These are phyloP conservation scores for Rhizoclosmatium globosum DNA, from an alignment of 192 early-diverging fungal species.

Conservation along the genomic window DNA sequence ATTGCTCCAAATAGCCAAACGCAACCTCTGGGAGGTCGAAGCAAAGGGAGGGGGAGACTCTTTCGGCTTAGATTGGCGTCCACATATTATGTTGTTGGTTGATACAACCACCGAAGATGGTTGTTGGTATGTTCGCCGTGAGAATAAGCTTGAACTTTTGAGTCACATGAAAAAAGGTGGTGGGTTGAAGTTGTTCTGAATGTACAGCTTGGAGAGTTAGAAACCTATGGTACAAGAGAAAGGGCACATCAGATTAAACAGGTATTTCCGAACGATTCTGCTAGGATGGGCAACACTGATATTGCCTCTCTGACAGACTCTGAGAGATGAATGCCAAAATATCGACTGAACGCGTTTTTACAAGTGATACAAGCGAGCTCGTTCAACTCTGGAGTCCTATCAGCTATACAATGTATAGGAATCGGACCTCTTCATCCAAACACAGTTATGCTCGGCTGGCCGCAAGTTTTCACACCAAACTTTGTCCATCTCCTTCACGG, in stretches of 20 bases:
- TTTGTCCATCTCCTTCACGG: conserved; percentile 23
- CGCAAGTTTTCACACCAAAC: neutral
- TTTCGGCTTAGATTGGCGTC: conserved; percentile 29
- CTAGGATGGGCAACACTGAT: no score
- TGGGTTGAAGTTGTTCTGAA: conserved; percentile 4
- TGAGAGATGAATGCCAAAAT: conserved; percentile 3
- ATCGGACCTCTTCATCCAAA: conserved; percentile 37
- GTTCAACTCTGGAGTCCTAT: conserved; percentile 20
- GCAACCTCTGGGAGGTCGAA: conserved; percentile 38
- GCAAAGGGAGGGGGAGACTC: conserved; percentile 3
- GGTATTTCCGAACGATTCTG: no score
- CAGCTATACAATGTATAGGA: conserved; percentile 33
- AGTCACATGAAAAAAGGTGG: conserved; percentile 39
- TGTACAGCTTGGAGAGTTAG: neutral
- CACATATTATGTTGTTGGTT: conserved; percentile 34
- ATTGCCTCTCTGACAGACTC: neutral
- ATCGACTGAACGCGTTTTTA: conserved; percentile 24
- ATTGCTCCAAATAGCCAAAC: conserved; percentile 32
- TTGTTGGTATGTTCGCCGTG: neutral
- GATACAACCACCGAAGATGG: conserved; percentile 15
- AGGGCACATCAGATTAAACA: no score
- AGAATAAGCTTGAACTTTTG: conserved; percentile 33
- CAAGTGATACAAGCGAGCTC: conserved; percentile 26
- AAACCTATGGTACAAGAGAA: neutral
- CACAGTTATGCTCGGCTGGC: conserved; percentile 41